Percentiles rank a stretch among this genome's conserved stretches.
Conservation (phyloP, 176 grass and related monocot species). For the Zizania latifolia region DNA sequence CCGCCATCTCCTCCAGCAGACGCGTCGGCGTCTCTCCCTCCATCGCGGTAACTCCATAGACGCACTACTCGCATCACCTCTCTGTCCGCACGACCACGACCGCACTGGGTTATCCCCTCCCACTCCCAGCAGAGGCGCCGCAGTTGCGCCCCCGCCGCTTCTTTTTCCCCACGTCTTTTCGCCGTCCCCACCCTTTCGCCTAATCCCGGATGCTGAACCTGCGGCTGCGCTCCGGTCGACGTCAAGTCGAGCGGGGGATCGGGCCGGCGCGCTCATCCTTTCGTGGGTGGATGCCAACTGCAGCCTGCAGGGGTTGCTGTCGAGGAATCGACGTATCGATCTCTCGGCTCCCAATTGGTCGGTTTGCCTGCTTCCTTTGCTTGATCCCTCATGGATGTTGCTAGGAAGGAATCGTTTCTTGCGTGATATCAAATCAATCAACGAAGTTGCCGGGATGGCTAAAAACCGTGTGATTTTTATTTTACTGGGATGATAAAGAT, state of each 20-base stretch:
- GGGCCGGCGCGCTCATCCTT: conserved; percentile 25
- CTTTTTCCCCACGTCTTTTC: background rate
- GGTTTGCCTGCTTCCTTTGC: conserved; percentile 16
- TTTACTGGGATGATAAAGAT: conserved; percentile 41
- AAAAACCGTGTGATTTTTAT: conserved; percentile 30
- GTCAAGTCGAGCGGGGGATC: conserved; percentile 30
- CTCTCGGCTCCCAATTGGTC: conserved; percentile 10
- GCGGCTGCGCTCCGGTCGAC: conserved; percentile 13
- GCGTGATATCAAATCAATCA: conserved; percentile 29
- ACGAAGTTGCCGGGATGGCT: conserved; percentile 16
- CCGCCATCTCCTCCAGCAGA: background rate
- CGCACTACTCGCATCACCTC: background rate
- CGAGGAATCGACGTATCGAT: conserved; percentile 37
- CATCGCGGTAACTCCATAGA: background rate
- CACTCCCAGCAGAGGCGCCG: background rate
- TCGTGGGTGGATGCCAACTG: conserved; percentile 10
- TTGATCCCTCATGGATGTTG: conserved; percentile 24
- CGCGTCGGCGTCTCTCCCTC: background rate
- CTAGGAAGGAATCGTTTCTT: conserved; percentile 35
- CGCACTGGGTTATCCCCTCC: background rate
- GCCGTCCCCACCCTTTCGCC: background rate
- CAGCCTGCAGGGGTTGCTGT: conserved; percentile 38
- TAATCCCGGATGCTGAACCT: conserved; percentile 27
- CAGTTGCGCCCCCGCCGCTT: background rate
- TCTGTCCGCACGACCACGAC: background rate